These are phyloP conservation scores for Rhizopus stolonifer DNA, from an alignment of 371 early-diverging fungal genomes.

Conservation along the genomic window DNA sequence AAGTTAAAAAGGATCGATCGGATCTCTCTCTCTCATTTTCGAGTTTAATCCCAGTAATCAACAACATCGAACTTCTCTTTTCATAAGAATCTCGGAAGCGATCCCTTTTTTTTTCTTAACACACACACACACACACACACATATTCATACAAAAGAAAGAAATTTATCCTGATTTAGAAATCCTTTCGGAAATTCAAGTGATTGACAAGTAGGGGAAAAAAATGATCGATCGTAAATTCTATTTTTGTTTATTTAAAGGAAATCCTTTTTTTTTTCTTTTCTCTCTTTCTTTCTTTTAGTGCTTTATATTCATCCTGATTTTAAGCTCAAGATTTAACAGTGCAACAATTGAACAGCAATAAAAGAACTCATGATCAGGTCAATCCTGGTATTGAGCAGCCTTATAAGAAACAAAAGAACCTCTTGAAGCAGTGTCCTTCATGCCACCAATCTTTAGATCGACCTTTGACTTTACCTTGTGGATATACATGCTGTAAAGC, in stretches of 20 bases:
- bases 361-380: conserved; percentile 22
- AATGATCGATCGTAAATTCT: not conserved
- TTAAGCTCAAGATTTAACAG: conserved; percentile 1
- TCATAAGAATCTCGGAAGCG: too few species aligned
- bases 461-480: conserved; percentile 48
- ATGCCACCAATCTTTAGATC: conserved; percentile 18
- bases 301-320: conserved; percentile 3
- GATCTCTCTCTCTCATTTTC: too few species aligned
- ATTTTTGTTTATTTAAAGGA: not conserved
- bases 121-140: too few species aligned
- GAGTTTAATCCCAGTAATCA: too few species aligned
- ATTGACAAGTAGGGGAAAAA: too few species aligned
- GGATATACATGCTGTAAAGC: conserved; percentile 42
- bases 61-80: too few species aligned
- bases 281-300: not conserved
- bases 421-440: conserved; percentile 10
- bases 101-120: too few species aligned
- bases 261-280: not conserved
- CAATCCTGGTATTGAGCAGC: conserved; percentile 9
- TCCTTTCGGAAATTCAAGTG: too few species aligned
- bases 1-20: too few species aligned
- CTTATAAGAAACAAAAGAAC: conserved; percentile 7
- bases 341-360: conserved; percentile 11
- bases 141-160: too few species aligned
- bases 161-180: too few species aligned